phyloP scores from a whole-genome alignment of 768 basidiomycete genomes.

The Russula griseocarnosa region DNA sequence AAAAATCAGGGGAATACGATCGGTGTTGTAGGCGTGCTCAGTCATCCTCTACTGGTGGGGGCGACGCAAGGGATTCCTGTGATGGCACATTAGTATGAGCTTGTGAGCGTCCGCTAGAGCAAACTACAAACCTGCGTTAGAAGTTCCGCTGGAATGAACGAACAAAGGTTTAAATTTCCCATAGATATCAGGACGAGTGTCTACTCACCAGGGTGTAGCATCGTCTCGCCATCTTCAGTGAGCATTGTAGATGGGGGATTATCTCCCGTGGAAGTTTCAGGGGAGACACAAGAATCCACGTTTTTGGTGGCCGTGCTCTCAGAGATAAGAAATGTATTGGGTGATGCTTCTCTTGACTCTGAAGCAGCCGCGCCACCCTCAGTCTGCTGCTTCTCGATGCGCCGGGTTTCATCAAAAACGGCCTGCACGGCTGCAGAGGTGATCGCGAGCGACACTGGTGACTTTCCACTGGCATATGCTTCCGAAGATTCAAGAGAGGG shows the following conservation, averaged over 20 bases:
- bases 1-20: neutral
- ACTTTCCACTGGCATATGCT: conserved; percentile 21
- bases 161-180: conserved; percentile 14
- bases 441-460: conserved; percentile 29
- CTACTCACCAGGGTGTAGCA: conserved; percentile 60
- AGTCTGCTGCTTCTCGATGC: conserved; percentile 29
- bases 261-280: conserved; percentile 42
- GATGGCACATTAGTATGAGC: conserved; percentile 26
- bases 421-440: conserved; percentile 34
- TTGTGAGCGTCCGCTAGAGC: conserved; percentile 18
- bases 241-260: conserved; percentile 45
- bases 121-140: conserved; percentile 52
- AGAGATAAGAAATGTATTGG: conserved; percentile 6
- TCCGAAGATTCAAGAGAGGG: conserved; percentile 37
- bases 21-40: neutral
- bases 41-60: conserved; percentile 48
- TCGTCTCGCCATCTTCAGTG: conserved; percentile 61
- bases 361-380: neutral
- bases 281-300: conserved; percentile 12
- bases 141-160: conserved; percentile 46
- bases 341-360: conserved; percentile 11
- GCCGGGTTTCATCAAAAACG: conserved; percentile 37
- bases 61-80: conserved; percentile 65
- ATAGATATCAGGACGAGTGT: neutral
- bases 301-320: neutral